phyloP scores from a whole-genome alignment of 2,329 filamentous ascomycete species.

The Hymenoscyphus scutula region DNA sequence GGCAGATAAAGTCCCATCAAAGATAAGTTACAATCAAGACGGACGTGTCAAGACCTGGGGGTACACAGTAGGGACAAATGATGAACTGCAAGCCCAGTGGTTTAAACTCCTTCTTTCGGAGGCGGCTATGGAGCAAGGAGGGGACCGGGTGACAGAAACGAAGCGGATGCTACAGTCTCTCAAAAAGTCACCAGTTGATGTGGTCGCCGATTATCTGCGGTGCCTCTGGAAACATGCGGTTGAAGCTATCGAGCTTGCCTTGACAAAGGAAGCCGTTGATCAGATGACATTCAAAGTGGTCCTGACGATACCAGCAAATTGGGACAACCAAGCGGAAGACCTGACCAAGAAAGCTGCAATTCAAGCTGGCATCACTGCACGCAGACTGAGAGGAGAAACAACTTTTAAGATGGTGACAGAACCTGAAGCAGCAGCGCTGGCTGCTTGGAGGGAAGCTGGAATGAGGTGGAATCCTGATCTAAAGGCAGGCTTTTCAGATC shows the following conservation, averaged over 20 bases:
- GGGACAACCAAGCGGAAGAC: slow-evolving; percentile 37
- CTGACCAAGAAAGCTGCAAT: slow-evolving; percentile 49
- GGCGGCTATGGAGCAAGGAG: not conserved
- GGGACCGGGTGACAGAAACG: not conserved
- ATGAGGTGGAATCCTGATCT: slow-evolving; percentile 8
- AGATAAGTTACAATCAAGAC: slow-evolving; percentile 5
- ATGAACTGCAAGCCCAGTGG: slow-evolving; percentile 8
- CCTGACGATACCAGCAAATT: slow-evolving; percentile 15
- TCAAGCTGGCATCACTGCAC: slow-evolving; percentile 36
- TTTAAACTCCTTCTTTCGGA: slow-evolving; percentile 15
- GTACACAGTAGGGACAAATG: slow-evolving; percentile 7
- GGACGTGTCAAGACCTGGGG: slow-evolving; percentile 14
- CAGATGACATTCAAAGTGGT: slow-evolving; percentile 11
- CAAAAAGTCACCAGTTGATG: slow-evolving; percentile 15
- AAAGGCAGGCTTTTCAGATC: not conserved
- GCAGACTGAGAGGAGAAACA: not conserved
- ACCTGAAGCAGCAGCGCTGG: slow-evolving; percentile 15
- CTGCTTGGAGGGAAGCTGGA: slow-evolving; percentile 8
- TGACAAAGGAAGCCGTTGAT: slow-evolving; percentile 5
- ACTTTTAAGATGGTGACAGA: slow-evolving; percentile 10
- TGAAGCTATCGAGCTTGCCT: slow-evolving; percentile 2
- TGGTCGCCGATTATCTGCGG: slow-evolving; percentile 15
- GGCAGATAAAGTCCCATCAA: slow-evolving; percentile 15
- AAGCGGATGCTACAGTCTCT: not conserved
- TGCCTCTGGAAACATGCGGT: slow-evolving; percentile 13